phyloP scores from a whole-genome alignment of 768 basidiomycete species.

The Tylopilus cervinicoccineus region DNA sequence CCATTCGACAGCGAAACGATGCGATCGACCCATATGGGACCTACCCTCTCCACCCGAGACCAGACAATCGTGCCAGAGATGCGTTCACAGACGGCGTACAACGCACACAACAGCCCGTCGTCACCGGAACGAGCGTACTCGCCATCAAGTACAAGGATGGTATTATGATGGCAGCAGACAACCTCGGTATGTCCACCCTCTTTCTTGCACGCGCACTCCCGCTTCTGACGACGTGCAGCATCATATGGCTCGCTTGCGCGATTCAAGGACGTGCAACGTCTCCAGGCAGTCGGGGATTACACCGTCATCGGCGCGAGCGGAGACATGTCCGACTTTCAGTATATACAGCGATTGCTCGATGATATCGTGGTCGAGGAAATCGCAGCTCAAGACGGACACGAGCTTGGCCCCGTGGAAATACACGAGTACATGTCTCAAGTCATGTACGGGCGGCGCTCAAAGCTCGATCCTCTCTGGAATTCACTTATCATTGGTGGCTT shows the following conservation, averaged over 20 bases:
- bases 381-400: slow-evolving; percentile 77
- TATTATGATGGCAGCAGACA: slow-evolving; percentile 98
- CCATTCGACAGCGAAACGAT: slow-evolving; percentile 58
- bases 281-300: slow-evolving; percentile 77
- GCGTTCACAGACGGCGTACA: slow-evolving; percentile 64
- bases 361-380: slow-evolving; percentile 75
- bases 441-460: slow-evolving; percentile 85
- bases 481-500: slow-evolving; percentile 88
- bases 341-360: slow-evolving; percentile 78
- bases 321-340: slow-evolving; percentile 98
- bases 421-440: slow-evolving; percentile 89
- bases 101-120: slow-evolving; percentile 89
- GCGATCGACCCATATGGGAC: slow-evolving; percentile 72
- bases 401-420: slow-evolving; percentile 81
- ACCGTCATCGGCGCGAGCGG: slow-evolving; percentile 91
- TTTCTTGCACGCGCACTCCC: not conserved
- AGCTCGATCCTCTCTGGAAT: slow-evolving; percentile 96
- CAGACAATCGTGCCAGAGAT: slow-evolving; percentile 47
- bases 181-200: slow-evolving; percentile 61
- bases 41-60: slow-evolving; percentile 66
- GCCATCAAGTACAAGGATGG: slow-evolving; percentile 95
- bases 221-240: slow-evolving; percentile 41
- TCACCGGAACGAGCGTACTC: slow-evolving; percentile 95
- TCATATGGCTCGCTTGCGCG: slow-evolving; percentile 97
- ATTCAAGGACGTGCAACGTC: slow-evolving; percentile 90